Base-by-base conservation (phyloP, 441 rosid genomes). In the Corymbia citriodora region DNA sequence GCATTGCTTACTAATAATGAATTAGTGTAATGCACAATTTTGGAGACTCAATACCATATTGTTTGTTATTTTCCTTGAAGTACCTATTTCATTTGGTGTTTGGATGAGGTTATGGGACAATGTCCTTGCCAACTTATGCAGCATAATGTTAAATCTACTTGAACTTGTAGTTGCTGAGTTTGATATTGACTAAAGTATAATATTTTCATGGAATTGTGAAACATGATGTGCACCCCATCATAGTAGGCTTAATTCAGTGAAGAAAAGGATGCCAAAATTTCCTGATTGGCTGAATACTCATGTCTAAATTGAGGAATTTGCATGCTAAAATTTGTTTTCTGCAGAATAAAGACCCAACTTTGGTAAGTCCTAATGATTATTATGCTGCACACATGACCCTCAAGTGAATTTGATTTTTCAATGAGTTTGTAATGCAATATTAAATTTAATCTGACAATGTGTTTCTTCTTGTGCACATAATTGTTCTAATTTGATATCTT, bases 401-500 rank as follows among this genome's bases (percentile, higher is more conserved):
- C 6, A 11, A 74, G 50, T 74, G 40, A 74, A 21, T 74, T 18
- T 36, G 29, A 40, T 36, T 36, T 72, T 74, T 74, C 50, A 74
- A 1, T 40, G 29, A 74, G 83, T 40, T 74, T 74, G 4, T 74
- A 40, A 40, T 0, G 0, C 50, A 40, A 74, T 74, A 74, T 74
- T 40, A 0, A 33, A 74, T 40, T 40, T 74, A 40, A 74, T 40
- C 29, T 3, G 0, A 12, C 0, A 5, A 74, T 40, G 6, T 40
- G 9, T 72, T 68, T 74, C 50, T 74, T 3, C 50, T 40, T 7
- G 2, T 74, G 50, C 29, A 74, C n/a, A 9, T 40, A 74, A 0
- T 74, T 74, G 50, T 21, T 74, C 17, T 5, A 74, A 74, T 74
- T 21, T 40, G n/a, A 40, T 11, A 74, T 52, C n/a, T 74, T 74